Percentiles rank a stretch among this genome's conserved stretches.
Conservation (phyloP, 768 basidiomycete species). For the Mrakia gelida region DNA sequence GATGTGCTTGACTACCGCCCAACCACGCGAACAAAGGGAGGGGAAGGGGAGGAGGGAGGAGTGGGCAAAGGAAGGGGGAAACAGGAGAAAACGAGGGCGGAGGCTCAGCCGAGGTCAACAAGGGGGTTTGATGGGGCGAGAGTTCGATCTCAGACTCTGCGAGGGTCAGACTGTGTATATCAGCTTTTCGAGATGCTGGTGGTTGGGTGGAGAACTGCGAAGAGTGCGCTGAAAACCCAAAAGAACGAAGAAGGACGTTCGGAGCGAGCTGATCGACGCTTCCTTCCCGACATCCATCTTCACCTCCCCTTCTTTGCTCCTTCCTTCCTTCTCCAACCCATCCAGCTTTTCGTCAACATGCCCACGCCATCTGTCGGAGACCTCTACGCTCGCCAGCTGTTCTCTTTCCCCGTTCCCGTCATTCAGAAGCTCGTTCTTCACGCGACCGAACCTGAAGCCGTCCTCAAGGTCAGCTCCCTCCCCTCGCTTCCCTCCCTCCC, state of each 20-base stretch:
- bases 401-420: slow-evolving; percentile 9
- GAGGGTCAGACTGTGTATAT: not conserved
- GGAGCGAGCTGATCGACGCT: not conserved
- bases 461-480: slow-evolving; percentile 2
- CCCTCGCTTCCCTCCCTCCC: not conserved
- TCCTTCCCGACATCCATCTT: not conserved
- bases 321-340: not conserved
- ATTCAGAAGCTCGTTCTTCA: slow-evolving; percentile 16
- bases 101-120: not conserved
- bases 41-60: not conserved
- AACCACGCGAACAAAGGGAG: not conserved
- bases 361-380: not conserved
- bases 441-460: slow-evolving; percentile 1
- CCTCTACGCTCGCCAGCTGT: slow-evolving; percentile 3
- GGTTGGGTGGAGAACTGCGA: not conserved
- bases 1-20: too few species aligned
- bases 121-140: not conserved
- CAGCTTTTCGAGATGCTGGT: not conserved
- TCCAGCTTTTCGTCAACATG: not conserved
- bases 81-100: not conserved
- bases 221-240: not conserved
- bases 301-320: not conserved
- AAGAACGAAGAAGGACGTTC: not conserved
- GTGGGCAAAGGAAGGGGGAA: not conserved
- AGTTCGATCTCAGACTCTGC: not conserved